These are phyloP conservation scores for Rhodofomes roseus DNA, from an alignment of 1,284 basidiomycete species.

Conservation along the genomic window DNA sequence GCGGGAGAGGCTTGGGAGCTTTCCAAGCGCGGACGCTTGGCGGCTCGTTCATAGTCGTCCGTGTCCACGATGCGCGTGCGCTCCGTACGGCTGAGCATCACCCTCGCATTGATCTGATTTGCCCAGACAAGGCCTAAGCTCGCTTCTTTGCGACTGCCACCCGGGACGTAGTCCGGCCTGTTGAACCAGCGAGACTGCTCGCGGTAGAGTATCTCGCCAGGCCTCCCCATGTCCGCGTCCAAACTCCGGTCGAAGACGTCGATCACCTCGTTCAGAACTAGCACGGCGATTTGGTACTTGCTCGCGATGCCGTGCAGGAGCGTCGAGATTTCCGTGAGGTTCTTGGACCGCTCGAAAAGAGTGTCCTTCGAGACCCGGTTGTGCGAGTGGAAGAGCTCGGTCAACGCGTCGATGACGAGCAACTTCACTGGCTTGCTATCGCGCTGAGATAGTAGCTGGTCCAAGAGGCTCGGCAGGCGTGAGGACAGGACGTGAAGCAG, in stretches of 20 bases:
- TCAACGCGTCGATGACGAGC: conserved; percentile 78
- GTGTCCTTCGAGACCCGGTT: conserved; percentile 53
- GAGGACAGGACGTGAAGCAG: conserved; percentile 66
- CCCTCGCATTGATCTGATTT: conserved; percentile 80
- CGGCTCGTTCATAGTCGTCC: conserved; percentile 19
- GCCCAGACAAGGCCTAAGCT: conserved; percentile 88
- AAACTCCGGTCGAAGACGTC: conserved; percentile 56
- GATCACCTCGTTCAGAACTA: conserved; percentile 86
- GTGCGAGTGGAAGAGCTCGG: conserved; percentile 70
- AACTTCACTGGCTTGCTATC: conserved; percentile 58
- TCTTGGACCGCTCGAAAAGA: conserved; percentile 66
- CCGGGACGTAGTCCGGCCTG: conserved; percentile 51
- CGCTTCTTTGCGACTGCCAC: conserved; percentile 70
- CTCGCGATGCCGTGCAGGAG: conserved; percentile 68
- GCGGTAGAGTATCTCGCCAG: conserved; percentile 53
- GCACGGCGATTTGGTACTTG: conserved; percentile 62
- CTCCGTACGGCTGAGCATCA: conserved; percentile 79
- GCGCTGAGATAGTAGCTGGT: conserved; percentile 24
- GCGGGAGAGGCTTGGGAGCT: conserved; percentile 19
- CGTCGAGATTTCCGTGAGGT: conserved; percentile 62
- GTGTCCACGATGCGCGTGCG: conserved; percentile 55
- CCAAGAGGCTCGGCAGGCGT: conserved; percentile 58
- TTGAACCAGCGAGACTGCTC: conserved; percentile 78
- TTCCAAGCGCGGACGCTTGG: conserved; percentile 33
- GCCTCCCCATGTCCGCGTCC: conserved; percentile 19